These are phyloP conservation scores for Aspergillus pseudotamarii DNA, from an alignment of 2,329 filamentous ascomycete species.

Conservation along the genomic window DNA sequence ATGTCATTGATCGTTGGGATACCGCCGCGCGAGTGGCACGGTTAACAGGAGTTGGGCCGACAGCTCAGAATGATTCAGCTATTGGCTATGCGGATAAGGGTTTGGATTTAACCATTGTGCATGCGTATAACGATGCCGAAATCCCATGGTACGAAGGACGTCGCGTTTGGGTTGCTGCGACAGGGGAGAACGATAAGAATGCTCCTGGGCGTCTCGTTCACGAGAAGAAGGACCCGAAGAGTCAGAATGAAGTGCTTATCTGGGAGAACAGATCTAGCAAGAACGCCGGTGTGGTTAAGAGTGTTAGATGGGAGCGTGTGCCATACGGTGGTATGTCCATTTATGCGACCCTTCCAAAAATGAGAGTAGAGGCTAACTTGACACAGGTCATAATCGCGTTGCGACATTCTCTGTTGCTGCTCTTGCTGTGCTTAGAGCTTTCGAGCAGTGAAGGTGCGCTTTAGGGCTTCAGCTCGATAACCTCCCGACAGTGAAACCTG, in stretches of 20 bases:
- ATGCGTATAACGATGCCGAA: constrained; percentile 78
- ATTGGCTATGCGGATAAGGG: constrained; percentile 52
- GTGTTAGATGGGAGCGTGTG: constrained; percentile 48
- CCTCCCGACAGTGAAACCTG: neutral
- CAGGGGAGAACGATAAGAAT: constrained; percentile 29
- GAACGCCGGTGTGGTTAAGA: constrained; percentile 33
- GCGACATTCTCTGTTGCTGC: constrained; percentile 43
- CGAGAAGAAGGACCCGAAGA: constrained; percentile 31
- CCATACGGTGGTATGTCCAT: constrained; percentile 44
- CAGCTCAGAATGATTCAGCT: constrained; percentile 52
- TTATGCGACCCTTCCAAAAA: neutral
- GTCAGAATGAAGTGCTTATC: constrained; percentile 37
- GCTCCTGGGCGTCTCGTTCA: constrained; percentile 33
- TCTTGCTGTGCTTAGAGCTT: constrained; percentile 41
- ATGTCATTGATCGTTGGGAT: constrained; percentile 80
- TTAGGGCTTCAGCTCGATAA: neutral
- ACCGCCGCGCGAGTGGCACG: constrained; percentile 65
- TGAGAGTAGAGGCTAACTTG: neutral
- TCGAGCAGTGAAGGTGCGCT: constrained; percentile 31
- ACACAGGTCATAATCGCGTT: constrained; percentile 45
- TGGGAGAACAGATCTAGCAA: constrained; percentile 37
- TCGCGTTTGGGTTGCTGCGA: constrained; percentile 43
- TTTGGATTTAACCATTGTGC: constrained; percentile 72
- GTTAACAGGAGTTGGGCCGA: constrained; percentile 36
- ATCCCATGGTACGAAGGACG: constrained; percentile 67